These are phyloP conservation scores for Podospora pseudopauciseta DNA, from an alignment of 495 filamentous ascomycete genomes.

Conservation along the genomic window DNA sequence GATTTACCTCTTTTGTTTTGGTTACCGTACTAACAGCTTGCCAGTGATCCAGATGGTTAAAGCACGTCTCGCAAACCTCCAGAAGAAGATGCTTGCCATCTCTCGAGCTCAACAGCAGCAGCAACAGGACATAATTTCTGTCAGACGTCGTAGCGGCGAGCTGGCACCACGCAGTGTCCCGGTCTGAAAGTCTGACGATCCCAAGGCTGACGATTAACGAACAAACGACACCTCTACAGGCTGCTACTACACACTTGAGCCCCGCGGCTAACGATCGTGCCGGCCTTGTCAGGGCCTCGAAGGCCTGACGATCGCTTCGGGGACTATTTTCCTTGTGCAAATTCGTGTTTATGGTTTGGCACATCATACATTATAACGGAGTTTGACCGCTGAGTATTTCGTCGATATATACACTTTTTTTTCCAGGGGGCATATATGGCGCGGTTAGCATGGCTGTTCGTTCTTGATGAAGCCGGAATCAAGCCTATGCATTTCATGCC, in stretches of 20 bases:
- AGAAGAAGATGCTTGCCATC: slow-evolving; percentile 45
- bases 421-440: neutral
- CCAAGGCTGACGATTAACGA: slow-evolving; percentile 22
- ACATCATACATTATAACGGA: neutral
- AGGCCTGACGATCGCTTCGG: neutral
- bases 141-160: slow-evolving; percentile 44
- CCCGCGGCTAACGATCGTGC: slow-evolving; percentile 7
- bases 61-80: slow-evolving; percentile 36
- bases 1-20: neutral
- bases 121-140: slow-evolving; percentile 21
- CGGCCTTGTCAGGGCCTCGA: neutral
- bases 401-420: neutral
- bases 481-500: neutral
- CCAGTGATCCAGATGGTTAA: slow-evolving; percentile 49
- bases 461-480: neutral
- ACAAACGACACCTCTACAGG: slow-evolving; percentile 19
- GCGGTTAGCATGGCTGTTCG: neutral
- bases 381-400: neutral
- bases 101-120: slow-evolving; percentile 36
- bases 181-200: slow-evolving; percentile 23
- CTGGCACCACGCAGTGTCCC: slow-evolving; percentile 43
- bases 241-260: slow-evolving; percentile 13
- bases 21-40: slow-evolving; percentile 16
- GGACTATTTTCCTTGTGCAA: neutral
- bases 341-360: neutral